These are phyloP conservation scores for Termitomyces sp. DNA, from an alignment of 768 basidiomycete species.

Conservation along the genomic window DNA sequence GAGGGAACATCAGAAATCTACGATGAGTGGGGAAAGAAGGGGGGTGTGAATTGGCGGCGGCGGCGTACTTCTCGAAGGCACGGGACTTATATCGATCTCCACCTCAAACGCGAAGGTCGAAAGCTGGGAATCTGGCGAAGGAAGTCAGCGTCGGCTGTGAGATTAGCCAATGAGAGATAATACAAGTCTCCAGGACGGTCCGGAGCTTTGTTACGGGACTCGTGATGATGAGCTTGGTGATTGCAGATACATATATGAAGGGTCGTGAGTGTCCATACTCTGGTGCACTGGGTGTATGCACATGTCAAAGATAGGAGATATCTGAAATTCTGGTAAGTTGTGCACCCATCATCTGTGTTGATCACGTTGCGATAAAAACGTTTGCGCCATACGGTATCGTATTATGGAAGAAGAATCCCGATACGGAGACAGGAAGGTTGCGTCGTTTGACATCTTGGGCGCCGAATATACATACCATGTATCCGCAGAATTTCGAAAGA, in stretches of 20 bases:
- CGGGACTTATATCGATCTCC: not conserved
- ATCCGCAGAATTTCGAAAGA: not conserved
- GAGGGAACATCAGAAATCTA: not conserved
- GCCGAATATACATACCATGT: not conserved
- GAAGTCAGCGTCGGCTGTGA: not conserved
- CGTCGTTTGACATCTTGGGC: not conserved
- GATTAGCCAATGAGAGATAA: not conserved
- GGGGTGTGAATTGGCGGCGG: too few relatives aligned
- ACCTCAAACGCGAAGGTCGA: not conserved
- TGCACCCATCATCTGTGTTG: not conserved
- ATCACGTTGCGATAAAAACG: not conserved
- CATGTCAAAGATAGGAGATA: too few relatives aligned
- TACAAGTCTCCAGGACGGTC: not conserved
- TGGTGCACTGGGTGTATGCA: too few relatives aligned
- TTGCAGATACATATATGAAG: not conserved
- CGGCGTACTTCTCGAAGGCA: not conserved
- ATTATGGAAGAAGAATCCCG: not conserved
- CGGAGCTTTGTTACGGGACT: too few relatives aligned
- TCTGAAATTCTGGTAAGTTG: not conserved
- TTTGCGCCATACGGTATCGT: not conserved
- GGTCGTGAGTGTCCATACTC: not conserved
- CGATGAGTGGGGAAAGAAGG: not conserved
- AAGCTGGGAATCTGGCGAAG: not conserved
- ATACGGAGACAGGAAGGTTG: not conserved
- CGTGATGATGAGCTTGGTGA: too few relatives aligned